phyloP scores from a whole-genome alignment of 768 basidiomycete species.

The Pleurotus platypus region DNA sequence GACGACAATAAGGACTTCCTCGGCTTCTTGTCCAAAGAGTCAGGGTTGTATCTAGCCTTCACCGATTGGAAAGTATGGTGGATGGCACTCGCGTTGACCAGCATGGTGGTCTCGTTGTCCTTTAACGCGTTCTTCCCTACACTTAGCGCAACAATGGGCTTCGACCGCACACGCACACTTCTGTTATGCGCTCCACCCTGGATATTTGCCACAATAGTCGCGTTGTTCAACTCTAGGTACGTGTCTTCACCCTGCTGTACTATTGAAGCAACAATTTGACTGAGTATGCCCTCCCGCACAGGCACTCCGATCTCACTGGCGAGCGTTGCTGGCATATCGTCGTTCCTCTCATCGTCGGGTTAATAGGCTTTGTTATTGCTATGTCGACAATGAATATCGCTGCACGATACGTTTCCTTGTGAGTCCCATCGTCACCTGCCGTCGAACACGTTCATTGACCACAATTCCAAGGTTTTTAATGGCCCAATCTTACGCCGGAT shows the following conservation, averaged over 20 bases:
- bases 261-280: neutral
- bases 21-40: conserved; percentile 17
- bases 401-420: conserved; percentile 66
- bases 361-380: conserved; percentile 67
- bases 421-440: conserved; percentile 15
- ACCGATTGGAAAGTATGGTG: conserved; percentile 76
- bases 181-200: conserved; percentile 59
- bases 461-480: conserved; percentile 58
- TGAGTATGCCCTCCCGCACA: conserved; percentile 15
- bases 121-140: conserved; percentile 78
- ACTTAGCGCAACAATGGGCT: conserved; percentile 66
- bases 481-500: conserved; percentile 71
- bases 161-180: conserved; percentile 58
- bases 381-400: conserved; percentile 59
- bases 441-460: neutral
- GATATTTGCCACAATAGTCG: conserved; percentile 55
- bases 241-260: neutral
- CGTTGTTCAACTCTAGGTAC: conserved; percentile 51
- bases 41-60: conserved; percentile 56
- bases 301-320: conserved; percentile 66
- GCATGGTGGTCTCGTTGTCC: conserved; percentile 51
- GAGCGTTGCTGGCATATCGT: conserved; percentile 73
- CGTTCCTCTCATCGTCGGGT: conserved; percentile 49
- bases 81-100: conserved; percentile 30
- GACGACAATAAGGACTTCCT: conserved; percentile 1